Base-by-base conservation (phyloP, 2,329 filamentous ascomycete genomes). In the Pyrenophora teres region DNA sequence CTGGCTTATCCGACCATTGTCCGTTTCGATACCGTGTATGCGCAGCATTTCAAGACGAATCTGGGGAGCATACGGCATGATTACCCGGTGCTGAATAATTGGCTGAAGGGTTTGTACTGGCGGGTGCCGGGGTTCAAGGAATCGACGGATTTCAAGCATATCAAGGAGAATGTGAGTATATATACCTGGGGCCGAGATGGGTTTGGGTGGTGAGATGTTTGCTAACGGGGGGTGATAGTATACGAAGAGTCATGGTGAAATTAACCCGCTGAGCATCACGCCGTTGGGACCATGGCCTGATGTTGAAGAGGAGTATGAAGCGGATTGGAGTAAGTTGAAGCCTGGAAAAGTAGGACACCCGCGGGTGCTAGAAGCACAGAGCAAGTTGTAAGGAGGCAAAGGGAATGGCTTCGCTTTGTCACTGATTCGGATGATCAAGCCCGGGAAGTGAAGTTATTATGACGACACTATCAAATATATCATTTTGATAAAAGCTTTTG, bases 31-130 rank as follows among this genome's bases (percentile, higher is more conserved):
- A 72, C 77, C 2, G 80, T 84, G 3, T 87, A 87, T 63, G 82
- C 84, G 10, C 83, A 87, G 74, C 84, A 87, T 69, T 87, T 87
- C 75, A 87, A 87, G 72, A 84, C 82, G 62, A 87, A 87, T 65
- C 67, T 87, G 25, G 82, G 83, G 2, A 85, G 76, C 9, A 79
- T 87, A 36, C 73, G 85, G 5, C 80, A 83, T 61, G 78, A 83
- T 49, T 87, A 87, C 59, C 84, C 84, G 0, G 76, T 81, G 9
- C 62, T 87, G 48, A 77, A 84, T 64, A 83, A 84, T 56, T 87
- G 83, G 82, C 57, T 87, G 57, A 83, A 80, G 69, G 77, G 77
- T 30, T 63, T 85, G 65, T 87, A 86, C 70, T 85, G 81, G 78
- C 79, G 81, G 51, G 76, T 81, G 1, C 62, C 71, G 15, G 82